phyloP scores from a whole-genome alignment of 768 basidiomycete species.

The Baorangia bicolor region DNA sequence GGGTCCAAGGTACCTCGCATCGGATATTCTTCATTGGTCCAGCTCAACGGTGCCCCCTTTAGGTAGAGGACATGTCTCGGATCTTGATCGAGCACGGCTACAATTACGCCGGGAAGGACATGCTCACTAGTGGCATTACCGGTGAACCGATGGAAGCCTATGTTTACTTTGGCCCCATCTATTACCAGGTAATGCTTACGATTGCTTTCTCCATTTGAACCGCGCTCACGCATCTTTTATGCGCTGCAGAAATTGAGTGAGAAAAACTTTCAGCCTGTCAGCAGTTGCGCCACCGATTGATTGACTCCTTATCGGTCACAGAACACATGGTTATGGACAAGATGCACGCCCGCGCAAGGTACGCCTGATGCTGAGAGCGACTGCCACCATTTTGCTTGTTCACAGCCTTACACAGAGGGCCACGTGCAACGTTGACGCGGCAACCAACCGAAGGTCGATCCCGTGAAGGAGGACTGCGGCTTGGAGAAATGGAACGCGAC shows the following conservation, averaged over 20 bases:
- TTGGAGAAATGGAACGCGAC: constrained; percentile 99
- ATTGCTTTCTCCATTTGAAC: constrained; percentile 3
- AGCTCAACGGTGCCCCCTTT: constrained; percentile 9
- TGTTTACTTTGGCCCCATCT: constrained; percentile 98
- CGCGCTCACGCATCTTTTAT: neutral
- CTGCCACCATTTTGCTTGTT: neutral
- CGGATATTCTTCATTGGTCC: neutral
- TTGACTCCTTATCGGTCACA: constrained; percentile 31
- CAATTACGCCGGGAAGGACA: constrained; percentile 98
- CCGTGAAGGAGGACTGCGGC: constrained; percentile 92
- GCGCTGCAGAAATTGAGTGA: constrained; percentile 83
- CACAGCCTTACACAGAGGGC: constrained; percentile 60
- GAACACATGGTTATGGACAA: constrained; percentile 99
- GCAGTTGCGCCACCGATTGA: neutral
- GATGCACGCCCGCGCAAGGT: constrained; percentile 99
- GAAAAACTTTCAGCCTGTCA: constrained; percentile 25
- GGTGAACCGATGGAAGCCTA: constrained; percentile 96
- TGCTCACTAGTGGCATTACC: constrained; percentile 97
- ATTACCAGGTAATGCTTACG: constrained; percentile 73
- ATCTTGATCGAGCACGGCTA: constrained; percentile 95
- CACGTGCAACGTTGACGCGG: constrained; percentile 92
- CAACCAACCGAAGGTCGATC: constrained; percentile 99
- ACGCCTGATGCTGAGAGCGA: constrained; percentile 24
- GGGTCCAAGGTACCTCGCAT: constrained; percentile 76
- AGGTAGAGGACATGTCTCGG: constrained; percentile 98